Percentiles rank a stretch among this genome's conserved stretches.
Evolutionary conservation across 1,139 yeast genomes (phyloP).

Genomic region (Sugiyamaella novakii): DNA sequence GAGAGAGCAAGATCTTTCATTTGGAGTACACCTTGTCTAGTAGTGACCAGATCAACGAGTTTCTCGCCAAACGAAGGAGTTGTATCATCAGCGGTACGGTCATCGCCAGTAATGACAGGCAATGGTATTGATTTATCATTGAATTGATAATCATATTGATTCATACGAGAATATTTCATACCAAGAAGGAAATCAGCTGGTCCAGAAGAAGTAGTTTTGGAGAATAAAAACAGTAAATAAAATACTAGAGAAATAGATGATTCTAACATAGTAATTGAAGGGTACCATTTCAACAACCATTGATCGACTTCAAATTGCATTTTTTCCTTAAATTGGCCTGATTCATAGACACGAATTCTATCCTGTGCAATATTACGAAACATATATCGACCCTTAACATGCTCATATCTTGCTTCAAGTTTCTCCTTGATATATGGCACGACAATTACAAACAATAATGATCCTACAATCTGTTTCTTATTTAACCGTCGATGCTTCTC

Average conservation of each 20-base stretch:
- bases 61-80: conserved; percentile 20
- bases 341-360: conserved; percentile 35
- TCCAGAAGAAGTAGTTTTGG: conserved; percentile 65
- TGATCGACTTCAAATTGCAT: conserved; percentile 41
- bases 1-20: conserved; percentile 44
- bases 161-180: conserved; percentile 70
- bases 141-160: conserved; percentile 59
- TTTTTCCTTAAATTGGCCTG: conserved; percentile 24
- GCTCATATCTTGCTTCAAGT: conserved; percentile 65
- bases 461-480: conserved; percentile 55
- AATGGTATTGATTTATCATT: conserved; percentile 36
- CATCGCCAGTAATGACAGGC: conserved; percentile 12
- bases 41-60: conserved; percentile 28
- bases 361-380: conserved; percentile 51
- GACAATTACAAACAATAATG: conserved; percentile 66
- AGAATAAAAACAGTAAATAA: conserved; percentile 68
- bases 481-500: conserved; percentile 61
- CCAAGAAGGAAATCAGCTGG: conserved; percentile 62
- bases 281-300: conserved; percentile 62
- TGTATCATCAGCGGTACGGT: conserved; percentile 19
- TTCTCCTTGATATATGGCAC: conserved; percentile 71
- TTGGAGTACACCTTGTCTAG: conserved; percentile 30
- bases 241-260: conserved; percentile 59
- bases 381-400: conserved; percentile 59
- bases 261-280: conserved; percentile 54